Percentiles rank a stretch among this genome's conserved stretches.
Evolutionary conservation across 2,329 filamentous ascomycete species (phyloP).

Genomic region (Claviceps digitariae): DNA sequence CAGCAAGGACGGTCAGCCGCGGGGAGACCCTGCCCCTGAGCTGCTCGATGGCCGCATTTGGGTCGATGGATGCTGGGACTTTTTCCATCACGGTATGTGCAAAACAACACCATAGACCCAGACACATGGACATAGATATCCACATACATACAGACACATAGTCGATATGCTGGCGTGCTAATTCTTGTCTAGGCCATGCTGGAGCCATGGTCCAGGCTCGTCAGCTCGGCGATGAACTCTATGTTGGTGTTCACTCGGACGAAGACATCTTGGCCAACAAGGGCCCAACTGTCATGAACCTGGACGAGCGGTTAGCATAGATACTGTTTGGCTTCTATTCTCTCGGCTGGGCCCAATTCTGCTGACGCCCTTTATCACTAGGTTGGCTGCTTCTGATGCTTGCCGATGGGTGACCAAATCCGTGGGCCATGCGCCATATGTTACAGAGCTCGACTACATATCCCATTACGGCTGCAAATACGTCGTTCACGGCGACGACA

Average conservation of each 20-base stretch:
- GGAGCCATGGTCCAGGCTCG: conserved; percentile 94
- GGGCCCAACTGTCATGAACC: conserved; percentile 91
- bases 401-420: conserved; percentile 88
- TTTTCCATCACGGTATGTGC: conserved; percentile 77
- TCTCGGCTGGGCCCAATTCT: neutral
- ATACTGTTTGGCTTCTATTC: neutral
- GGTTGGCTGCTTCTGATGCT: conserved; percentile 78
- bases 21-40: conserved; percentile 37
- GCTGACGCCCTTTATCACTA: conserved; percentile 20
- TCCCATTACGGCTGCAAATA: conserved; percentile 90
- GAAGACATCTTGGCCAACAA: conserved; percentile 95
- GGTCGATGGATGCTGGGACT: conserved; percentile 99
- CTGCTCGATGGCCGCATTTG: conserved; percentile 66
- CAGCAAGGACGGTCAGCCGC: conserved; percentile 13
- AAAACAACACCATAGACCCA: neutral
- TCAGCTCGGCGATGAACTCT: conserved; percentile 75
- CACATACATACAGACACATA: neutral
- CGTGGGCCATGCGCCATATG: conserved; percentile 79
- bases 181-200: conserved; percentile 56
- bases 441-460: conserved; percentile 88
- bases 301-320: conserved; percentile 58
- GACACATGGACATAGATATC: neutral
- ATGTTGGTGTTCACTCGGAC: conserved; percentile 90
- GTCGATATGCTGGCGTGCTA: neutral
- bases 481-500: conserved; percentile 94